Percentiles rank a stretch among this genome's conserved stretches.
phyloP scores from a whole-genome alignment of 768 basidiomycete genomes.

The Clathrus columnatus region DNA sequence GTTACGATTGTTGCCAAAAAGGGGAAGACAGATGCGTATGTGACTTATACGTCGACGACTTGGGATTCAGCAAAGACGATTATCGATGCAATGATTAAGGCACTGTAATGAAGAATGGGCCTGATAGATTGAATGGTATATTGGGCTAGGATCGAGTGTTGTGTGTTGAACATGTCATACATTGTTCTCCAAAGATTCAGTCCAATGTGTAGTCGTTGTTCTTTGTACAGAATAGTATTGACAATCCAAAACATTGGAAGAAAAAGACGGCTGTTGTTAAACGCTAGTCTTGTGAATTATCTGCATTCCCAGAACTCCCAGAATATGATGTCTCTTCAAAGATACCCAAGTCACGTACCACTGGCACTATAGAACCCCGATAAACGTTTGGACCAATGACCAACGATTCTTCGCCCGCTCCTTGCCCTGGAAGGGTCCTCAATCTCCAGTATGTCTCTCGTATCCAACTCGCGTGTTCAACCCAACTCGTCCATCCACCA shows the following conservation, averaged over 20 bases:
- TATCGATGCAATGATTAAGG: neutral
- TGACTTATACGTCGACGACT: neutral
- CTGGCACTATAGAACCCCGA: neutral
- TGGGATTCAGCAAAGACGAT: neutral
- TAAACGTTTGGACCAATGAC: constrained; percentile 6
- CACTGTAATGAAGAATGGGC: neutral
- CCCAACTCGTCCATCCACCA: constrained; percentile 4
- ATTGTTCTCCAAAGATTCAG: neutral
- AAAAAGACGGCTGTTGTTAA: neutral
- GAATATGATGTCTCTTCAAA: neutral
- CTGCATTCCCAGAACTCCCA: neutral
- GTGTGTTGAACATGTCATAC: neutral
- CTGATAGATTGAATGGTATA: neutral
- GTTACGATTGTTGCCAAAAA: constrained; percentile 7
- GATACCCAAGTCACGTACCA: constrained; percentile 5
- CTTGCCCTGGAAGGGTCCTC: neutral
- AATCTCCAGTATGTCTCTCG: constrained; percentile 8
- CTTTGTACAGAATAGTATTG: neutral
- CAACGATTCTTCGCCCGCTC: neutral
- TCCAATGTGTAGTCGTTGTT: neutral
- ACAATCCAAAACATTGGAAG: neutral
- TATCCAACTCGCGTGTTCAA: constrained; percentile 2
- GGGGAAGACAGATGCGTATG: neutral
- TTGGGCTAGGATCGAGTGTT: neutral
- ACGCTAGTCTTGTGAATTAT: neutral